Evolutionary conservation across 768 basidiomycete species (phyloP), one percentile per base, ranked within the genome.

Genomic region (Termitomyces heimii): DNA sequence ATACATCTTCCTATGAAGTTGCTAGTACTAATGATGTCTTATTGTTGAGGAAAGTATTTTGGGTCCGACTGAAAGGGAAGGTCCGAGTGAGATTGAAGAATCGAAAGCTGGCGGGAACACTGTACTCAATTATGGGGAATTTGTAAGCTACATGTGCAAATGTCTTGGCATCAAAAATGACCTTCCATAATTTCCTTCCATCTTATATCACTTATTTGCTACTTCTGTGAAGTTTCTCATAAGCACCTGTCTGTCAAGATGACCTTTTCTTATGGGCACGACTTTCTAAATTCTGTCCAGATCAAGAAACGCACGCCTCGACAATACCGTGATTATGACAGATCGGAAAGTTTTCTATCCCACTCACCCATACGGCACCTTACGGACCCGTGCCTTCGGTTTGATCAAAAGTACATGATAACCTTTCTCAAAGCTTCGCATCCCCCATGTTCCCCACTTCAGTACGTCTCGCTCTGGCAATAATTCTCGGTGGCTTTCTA

Each of bases 401-500:
- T 42, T 44, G 51, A 53, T 52, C 51, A 32, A 20, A 40, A 32
- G 24, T 42, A 18, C 44, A 60, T 57, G 47, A 57, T 60, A 53
- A 55, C 35, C 12, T 48, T 26, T 32, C 24, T 39, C 35, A 9
- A 2, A 40, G 18, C 14, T 7, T 42, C 12, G 18, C 20, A 5
- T 35, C 8, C 20, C 40, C 22, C 43, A 59, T 62, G 57, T 35
- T 37, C 28, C 58, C 51, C 29, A 49, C 31, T 22, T 50, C 58
- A 18, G 29, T 44, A 24, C 58, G 58, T 37, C 55, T 62, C 26
- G 32, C 55, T 37, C 47, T 59, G 20, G 39, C 13, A 6, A 54
- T 62, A 40, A 52, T 59, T 20, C 31, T 59, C 7, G 54, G 46
- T 14, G 61, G 61, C 53, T 48, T 57, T 22, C 53, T 62, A 22